Evolutionary conservation across 1,284 basidiomycete species (phyloP).

Genomic region (Mycena sp.): DNA sequence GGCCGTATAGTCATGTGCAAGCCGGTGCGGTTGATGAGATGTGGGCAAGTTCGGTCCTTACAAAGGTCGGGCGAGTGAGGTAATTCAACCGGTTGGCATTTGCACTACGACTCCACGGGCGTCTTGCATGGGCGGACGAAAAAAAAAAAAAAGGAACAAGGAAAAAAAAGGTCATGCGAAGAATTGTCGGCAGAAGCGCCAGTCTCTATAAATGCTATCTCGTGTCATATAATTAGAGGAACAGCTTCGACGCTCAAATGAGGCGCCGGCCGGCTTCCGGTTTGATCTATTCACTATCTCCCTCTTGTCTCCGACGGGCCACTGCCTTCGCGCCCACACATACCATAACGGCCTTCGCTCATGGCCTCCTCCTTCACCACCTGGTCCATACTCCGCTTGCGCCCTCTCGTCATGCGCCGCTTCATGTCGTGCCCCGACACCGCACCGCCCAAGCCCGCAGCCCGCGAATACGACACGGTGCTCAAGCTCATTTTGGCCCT

Average conservation of each 20-base stretch:
- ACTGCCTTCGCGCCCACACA: background rate
- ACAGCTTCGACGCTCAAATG: background rate
- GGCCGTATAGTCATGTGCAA: too few relatives aligned
- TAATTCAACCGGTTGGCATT: too few relatives aligned
- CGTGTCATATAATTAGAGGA: background rate
- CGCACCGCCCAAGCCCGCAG: constrained; percentile 1
- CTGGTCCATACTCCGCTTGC: background rate
- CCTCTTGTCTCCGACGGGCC: background rate
- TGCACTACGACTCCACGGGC: too few relatives aligned
- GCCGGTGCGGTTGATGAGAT: too few relatives aligned
- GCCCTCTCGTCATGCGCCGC: background rate
- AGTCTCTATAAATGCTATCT: too few relatives aligned
- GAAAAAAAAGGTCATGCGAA: too few relatives aligned
- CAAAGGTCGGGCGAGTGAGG: too few relatives aligned
- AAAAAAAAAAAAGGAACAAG: too few relatives aligned
- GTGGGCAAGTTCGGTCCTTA: too few relatives aligned
- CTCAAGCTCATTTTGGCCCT: constrained; percentile 2
- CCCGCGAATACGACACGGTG: background rate
- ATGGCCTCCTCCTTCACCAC: background rate
- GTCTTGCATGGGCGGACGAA: too few relatives aligned
- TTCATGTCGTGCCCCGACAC: background rate
- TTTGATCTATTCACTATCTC: background rate
- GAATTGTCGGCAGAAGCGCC: too few relatives aligned
- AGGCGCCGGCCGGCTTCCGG: background rate
- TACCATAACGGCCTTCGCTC: background rate